Evolutionary conservation across 1,284 basidiomycete genomes (phyloP).

Genomic region (Xerocomus nothofagi): DNA sequence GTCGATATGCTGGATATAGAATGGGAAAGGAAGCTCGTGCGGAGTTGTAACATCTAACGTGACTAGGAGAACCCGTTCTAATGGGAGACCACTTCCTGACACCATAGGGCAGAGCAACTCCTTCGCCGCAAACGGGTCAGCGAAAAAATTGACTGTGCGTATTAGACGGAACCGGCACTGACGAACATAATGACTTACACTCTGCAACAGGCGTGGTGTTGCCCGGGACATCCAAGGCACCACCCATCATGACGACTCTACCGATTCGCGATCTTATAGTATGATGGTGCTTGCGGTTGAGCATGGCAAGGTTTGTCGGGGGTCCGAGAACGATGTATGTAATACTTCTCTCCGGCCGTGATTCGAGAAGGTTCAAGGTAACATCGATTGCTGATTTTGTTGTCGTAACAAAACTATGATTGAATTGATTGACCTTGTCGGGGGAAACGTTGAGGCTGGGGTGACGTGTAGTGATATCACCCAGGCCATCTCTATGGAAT

Average conservation of each 20-base stretch:
- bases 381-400: constrained; percentile 59
- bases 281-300: constrained; percentile 59
- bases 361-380: constrained; percentile 64
- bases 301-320: constrained; percentile 80
- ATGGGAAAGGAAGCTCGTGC: constrained; percentile 75
- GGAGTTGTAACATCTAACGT: constrained; percentile 81
- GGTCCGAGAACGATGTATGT: constrained; percentile 89
- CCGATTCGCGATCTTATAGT: constrained; percentile 63
- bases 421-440: constrained; percentile 34
- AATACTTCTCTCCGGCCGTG: constrained; percentile 61
- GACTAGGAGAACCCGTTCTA: constrained; percentile 67
- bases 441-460: constrained; percentile 62
- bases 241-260: constrained; percentile 90
- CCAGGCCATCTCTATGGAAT: constrained; percentile 71
- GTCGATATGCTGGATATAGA: constrained; percentile 58
- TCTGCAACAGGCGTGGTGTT: constrained; percentile 85
- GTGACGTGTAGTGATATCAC: constrained; percentile 69
- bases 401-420: constrained; percentile 47
- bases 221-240: constrained; percentile 90
- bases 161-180: constrained; percentile 1
- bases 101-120: constrained; percentile 51
- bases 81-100: constrained; percentile 47
- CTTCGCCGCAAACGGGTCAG: constrained; percentile 86
- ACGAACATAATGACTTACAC: constrained; percentile 45
- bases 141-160: constrained; percentile 84